These are phyloP conservation scores for Fragilaria crotonensis DNA, from an alignment of 108 stramenopile species.

Conservation along the genomic window DNA sequence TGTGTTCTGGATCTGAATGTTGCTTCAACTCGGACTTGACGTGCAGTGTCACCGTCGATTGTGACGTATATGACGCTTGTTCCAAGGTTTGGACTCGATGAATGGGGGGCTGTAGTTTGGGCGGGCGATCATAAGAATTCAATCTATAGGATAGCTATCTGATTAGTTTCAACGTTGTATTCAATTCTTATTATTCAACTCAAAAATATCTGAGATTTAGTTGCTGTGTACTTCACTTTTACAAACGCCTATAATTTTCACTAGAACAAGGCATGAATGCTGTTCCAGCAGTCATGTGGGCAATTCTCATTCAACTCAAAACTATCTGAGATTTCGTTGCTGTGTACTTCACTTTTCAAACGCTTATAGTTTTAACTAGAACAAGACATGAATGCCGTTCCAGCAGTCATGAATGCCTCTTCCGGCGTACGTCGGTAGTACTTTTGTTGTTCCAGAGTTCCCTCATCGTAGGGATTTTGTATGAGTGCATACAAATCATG, in stretches of 20 bases:
- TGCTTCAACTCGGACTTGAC: neutral
- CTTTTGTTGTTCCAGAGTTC: constrained; percentile 34
- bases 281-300: constrained; percentile 63
- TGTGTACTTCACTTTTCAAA: too few relatives aligned
- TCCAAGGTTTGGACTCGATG: neutral
- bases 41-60: neutral
- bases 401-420: constrained; percentile 52
- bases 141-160: too few relatives aligned
- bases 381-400: constrained; percentile 86
- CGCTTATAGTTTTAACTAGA: constrained; percentile 55
- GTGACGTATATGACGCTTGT: neutral
- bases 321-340: too few relatives aligned
- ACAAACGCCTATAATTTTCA: too few relatives aligned
- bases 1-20: neutral
- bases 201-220: too few relatives aligned
- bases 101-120: too few relatives aligned
- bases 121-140: too few relatives aligned
- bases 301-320: too few relatives aligned
- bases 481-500: constrained; percentile 57
- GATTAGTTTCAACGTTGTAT: too few relatives aligned
- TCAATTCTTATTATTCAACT: too few relatives aligned
- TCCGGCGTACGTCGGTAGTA: constrained; percentile 68
- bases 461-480: constrained; percentile 69
- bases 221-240: too few relatives aligned
- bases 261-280: constrained; percentile 87